These are phyloP conservation scores for Wickerhamomyces ciferrii DNA, from an alignment of 805 yeast genomes.

Conservation along the genomic window DNA sequence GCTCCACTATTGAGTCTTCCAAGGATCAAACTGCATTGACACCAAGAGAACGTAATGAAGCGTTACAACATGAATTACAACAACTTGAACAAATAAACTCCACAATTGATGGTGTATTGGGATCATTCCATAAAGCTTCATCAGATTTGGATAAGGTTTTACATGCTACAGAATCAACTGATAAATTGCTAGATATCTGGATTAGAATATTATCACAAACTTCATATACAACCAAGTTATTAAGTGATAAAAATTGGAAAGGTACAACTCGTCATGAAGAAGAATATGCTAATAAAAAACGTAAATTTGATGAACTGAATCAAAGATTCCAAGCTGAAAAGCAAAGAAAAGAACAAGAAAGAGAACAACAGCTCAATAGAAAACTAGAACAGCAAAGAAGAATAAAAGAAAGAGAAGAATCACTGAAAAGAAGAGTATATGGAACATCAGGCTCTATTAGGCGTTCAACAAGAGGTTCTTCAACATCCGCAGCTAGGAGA, in stretches of 20 bases:
- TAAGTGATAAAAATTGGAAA: conserved; percentile 37
- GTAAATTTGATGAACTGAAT: conserved; percentile 23
- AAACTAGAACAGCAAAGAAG: conserved; percentile 11
- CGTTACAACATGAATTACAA: conserved; percentile 18
- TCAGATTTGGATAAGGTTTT: conserved; percentile 11
- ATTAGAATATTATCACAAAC: conserved; percentile 58
- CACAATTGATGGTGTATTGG: conserved; percentile 16
- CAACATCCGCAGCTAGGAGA: neutral
- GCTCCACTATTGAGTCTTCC: conserved; percentile 6
- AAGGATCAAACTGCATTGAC: conserved; percentile 11
- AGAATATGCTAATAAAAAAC: conserved; percentile 18
- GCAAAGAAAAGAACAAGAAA: conserved; percentile 20
- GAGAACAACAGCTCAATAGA: conserved; percentile 8
- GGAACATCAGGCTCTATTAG: conserved; percentile 11
- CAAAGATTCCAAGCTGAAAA: conserved; percentile 19
- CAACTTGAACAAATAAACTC: conserved; percentile 16
- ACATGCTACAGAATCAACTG: conserved; percentile 39
- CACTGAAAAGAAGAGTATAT: conserved; percentile 22
- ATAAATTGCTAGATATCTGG: conserved; percentile 53
- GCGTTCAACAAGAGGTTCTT: neutral
- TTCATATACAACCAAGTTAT: conserved; percentile 43
- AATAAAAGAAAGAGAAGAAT: conserved; percentile 21
- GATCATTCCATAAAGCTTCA: conserved; percentile 15
- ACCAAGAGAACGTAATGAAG: conserved; percentile 12
- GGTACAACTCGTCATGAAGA: conserved; percentile 24